phyloP scores from a whole-genome alignment of 2,329 filamentous ascomycete species.

The Myriosclerotinia scirpicola region DNA sequence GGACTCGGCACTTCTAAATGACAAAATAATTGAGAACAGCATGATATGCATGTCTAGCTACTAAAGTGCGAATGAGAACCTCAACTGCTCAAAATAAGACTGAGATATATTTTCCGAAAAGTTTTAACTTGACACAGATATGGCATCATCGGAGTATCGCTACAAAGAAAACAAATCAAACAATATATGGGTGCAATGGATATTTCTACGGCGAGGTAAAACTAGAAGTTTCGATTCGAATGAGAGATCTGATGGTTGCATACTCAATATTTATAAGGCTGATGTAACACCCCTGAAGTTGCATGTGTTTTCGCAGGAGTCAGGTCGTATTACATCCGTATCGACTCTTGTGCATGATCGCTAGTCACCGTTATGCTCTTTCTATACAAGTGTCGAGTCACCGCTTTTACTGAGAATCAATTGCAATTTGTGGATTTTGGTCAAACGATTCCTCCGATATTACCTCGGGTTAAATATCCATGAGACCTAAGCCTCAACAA shows the following conservation, averaged over 20 bases:
- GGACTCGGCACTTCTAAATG: background rate
- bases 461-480: constrained; percentile 11
- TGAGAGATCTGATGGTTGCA: background rate
- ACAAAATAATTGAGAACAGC: background rate
- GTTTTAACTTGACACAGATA: background rate
- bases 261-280: constrained; percentile 17
- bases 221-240: background rate
- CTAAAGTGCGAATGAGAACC: background rate
- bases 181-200: background rate
- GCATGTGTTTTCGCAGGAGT: constrained; percentile 9
- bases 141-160: too few relatives aligned
- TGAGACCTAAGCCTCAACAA: constrained; percentile 6
- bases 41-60: background rate
- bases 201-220: background rate
- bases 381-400: background rate
- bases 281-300: constrained; percentile 19
- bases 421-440: constrained; percentile 7
- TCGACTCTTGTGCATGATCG: constrained; percentile 5
- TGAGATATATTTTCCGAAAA: background rate
- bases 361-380: background rate
- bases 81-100: background rate
- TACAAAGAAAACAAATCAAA: background rate
- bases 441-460: background rate
- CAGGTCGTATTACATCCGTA: background rate
- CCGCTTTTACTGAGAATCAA: background rate